A percentile compares a stretch with the other conserved stretches of the same genome.
phyloP scores from a whole-genome alignment of 495 filamentous ascomycete genomes.

The Penicillium egyptiacum region DNA sequence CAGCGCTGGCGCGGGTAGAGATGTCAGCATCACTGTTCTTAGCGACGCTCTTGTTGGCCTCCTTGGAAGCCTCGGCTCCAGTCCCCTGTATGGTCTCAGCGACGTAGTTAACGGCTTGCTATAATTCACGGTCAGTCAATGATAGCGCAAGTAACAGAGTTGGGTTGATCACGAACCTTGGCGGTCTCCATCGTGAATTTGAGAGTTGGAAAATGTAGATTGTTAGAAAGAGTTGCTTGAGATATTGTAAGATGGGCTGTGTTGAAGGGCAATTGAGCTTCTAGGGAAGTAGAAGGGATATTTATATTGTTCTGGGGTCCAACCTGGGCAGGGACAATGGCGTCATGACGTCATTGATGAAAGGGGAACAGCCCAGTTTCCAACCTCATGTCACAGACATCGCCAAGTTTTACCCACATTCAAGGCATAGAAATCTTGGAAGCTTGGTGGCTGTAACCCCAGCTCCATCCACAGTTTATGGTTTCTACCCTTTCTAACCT shows the following conservation, averaged over 20 bases:
- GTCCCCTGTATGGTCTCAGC: constrained; percentile 14
- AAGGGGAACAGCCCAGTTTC: not conserved
- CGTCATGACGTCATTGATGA: constrained; percentile 5
- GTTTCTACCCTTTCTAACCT: not conserved
- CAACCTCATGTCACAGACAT: not conserved
- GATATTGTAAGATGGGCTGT: not conserved
- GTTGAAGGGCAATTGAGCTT: not conserved
- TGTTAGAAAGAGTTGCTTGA: not conserved
- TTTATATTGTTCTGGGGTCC: not conserved
- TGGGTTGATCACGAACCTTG: constrained; percentile 5
- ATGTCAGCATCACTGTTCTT: constrained; percentile 14
- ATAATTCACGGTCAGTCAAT: not conserved
- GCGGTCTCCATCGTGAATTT: constrained; percentile 11
- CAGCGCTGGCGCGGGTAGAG: constrained; percentile 15
- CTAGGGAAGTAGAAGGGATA: not conserved
- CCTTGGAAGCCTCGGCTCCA: constrained; percentile 19
- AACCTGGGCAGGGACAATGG: not conserved
- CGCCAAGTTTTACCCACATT: not conserved
- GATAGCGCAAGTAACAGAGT: too few relatives aligned
- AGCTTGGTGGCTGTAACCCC: not conserved
- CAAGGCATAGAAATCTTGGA: not conserved
- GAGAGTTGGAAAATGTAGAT: not conserved
- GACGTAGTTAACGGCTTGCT: constrained; percentile 20
- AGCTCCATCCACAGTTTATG: not conserved
- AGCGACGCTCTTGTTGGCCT: constrained; percentile 17